These are phyloP conservation scores for Lodderomyces orthopsilosis DNA, from an alignment of 1,139 yeast species.

Conservation along the genomic window DNA sequence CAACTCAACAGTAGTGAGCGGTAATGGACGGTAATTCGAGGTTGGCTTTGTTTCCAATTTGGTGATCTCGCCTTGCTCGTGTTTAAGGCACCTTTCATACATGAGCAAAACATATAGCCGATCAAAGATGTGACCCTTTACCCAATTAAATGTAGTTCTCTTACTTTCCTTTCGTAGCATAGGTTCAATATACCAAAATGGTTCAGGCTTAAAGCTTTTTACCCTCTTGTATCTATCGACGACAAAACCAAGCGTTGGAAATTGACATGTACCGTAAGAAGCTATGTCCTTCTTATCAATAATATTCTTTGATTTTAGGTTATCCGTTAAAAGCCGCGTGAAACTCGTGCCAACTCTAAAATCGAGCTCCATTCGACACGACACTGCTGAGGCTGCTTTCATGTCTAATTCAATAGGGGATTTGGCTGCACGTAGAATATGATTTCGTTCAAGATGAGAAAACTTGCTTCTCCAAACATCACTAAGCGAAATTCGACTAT, in stretches of 20 bases:
- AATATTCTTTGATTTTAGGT: conserved; percentile 32
- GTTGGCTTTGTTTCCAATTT: conserved; percentile 62
- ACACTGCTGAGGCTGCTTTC: conserved; percentile 78
- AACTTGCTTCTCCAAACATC: conserved; percentile 74
- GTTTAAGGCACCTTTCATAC: conserved; percentile 61
- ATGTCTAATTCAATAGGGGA: conserved; percentile 63
- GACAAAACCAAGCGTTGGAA: conserved; percentile 94
- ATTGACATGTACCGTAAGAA: conserved; percentile 95
- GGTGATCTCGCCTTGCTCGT: conserved; percentile 48
- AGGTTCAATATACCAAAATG: conserved; percentile 72
- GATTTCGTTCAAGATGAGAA: conserved; percentile 79
- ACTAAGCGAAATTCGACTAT: conserved; percentile 43
- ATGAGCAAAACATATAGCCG: conserved; percentile 58
- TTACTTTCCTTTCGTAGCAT: conserved; percentile 43
- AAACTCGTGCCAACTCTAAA: conserved; percentile 86
- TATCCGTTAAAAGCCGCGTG: conserved; percentile 69
- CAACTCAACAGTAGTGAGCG: conserved; percentile 91
- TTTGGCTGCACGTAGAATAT: conserved; percentile 71
- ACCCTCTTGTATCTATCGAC: conserved; percentile 89
- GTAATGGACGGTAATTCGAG: conserved; percentile 77
- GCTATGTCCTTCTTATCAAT: conserved; percentile 29
- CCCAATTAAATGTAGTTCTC: conserved; percentile 58
- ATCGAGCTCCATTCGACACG: conserved; percentile 84
- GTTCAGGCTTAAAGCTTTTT: conserved; percentile 67
- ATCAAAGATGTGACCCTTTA: conserved; percentile 69